Percentiles rank a stretch among this genome's conserved stretches.
These are phyloP conservation scores for Lactarius deliciosus DNA, from an alignment of 768 basidiomycete genomes.

Conservation along the genomic window DNA sequence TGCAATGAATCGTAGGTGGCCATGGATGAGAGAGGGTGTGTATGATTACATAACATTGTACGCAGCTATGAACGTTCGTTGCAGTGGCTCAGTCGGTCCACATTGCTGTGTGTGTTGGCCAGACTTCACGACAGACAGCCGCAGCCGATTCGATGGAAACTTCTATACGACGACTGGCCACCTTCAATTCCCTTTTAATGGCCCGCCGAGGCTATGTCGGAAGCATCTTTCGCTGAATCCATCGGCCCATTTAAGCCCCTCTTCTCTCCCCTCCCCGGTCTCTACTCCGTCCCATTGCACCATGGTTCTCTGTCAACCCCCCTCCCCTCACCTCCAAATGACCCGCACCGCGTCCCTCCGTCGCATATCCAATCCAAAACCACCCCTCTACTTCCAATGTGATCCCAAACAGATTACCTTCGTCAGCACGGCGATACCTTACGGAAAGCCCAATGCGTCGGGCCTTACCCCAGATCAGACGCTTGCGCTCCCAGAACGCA, in stretches of 20 bases:
- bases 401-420: slow-evolving; percentile 29
- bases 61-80: neutral
- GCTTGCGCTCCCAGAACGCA: slow-evolving; percentile 41
- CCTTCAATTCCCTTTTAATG: neutral
- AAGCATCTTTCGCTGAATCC: slow-evolving; percentile 8
- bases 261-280: slow-evolving; percentile 1
- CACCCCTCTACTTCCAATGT: neutral
- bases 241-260: slow-evolving; percentile 14
- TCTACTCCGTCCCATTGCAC: neutral
- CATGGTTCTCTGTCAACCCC: slow-evolving; percentile 27
- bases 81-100: too few relatives aligned
- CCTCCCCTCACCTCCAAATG: slow-evolving; percentile 17
- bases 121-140: neutral
- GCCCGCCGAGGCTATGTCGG: neutral
- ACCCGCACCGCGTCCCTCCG: slow-evolving; percentile 26
- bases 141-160: slow-evolving; percentile 9
- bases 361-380: slow-evolving; percentile 25
- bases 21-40: slow-evolving; percentile 42
- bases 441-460: slow-evolving; percentile 38
- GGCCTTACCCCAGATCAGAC: slow-evolving; percentile 43
- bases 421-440: slow-evolving; percentile 24
- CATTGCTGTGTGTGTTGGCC: slow-evolving; percentile 2
- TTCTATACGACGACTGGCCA: slow-evolving; percentile 1
- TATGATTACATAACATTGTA: slow-evolving; percentile 12
- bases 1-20: slow-evolving; percentile 86